Evolutionary conservation across 768 basidiomycete genomes (phyloP), one percentile per base, ranked within the genome.

Genomic region (Russula ochroleuca): DNA sequence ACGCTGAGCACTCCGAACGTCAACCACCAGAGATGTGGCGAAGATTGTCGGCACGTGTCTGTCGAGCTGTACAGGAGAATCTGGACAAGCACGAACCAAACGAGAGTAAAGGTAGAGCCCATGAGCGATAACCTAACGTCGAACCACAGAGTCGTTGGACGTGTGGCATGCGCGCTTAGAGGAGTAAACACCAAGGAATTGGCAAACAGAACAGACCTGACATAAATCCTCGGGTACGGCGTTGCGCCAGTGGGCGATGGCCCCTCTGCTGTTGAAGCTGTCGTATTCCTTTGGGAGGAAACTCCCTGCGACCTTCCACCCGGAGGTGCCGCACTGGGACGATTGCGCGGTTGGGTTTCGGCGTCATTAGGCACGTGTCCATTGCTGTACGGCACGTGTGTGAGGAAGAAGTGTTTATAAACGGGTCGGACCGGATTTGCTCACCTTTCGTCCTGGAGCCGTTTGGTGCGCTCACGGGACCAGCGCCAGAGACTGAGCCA

Each of bases 21-120:
- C 51, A 92, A 82, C 89, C 90, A 94, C 91, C 91, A 94, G 38
- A 93, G 75, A 67, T 92, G 87, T 9, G 92, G 92, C 14, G 91
- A 82, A 0, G 87, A 78, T 62, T 78, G 74, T 21, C 92, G 86
- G 62, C 92, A 94, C 17, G 85, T 82, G 66, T 85, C 78, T 33
- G 90, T 76, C 9, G 90, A 88, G 17, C 88, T 88, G 70, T 92
- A 93, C 65, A 85, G 81, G 59, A 93, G 76, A 33, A 92, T 85
- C 70, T 94, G 88, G 13, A 90, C 88, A 19, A 85, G 86, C 31
- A 93, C 72, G 69, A 93, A 93, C 89, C 92, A 94, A 60, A 81
- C 84, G 10, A 93, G 71, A n/a, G 87, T 88, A 61, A 90, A 72
- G 62, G 90, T 73, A 21, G 90, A 87, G 17, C 82, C 82, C 69